Evolutionary conservation across 192 early-diverging fungal species (phyloP).

Genomic region (Coemansia sp.): DNA sequence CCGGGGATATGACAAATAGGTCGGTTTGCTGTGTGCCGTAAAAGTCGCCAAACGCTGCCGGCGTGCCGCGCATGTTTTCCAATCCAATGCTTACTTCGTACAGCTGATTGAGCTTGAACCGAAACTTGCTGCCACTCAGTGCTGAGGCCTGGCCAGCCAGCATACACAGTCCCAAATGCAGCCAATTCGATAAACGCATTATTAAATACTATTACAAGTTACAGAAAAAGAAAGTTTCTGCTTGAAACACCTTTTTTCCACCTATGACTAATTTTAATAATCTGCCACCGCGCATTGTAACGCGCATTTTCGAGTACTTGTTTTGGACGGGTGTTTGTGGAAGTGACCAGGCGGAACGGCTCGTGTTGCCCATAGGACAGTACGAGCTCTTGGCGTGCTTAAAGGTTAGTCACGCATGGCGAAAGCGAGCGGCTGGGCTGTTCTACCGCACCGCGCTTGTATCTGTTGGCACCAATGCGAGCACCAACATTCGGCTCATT

Average conservation of each 20-base stretch:
- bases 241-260: not conserved
- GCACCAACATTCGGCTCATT: conserved; percentile 31
- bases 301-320: conserved; percentile 32
- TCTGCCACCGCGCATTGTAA: conserved; percentile 18
- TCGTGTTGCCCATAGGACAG: conserved; percentile 31
- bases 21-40: conserved; percentile 85
- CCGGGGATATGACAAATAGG: conserved; percentile 68
- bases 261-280: not conserved
- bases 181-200: not conserved
- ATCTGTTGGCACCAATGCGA: conserved; percentile 13
- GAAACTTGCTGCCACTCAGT: conserved; percentile 38
- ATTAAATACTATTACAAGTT: not conserved
- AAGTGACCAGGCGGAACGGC: conserved; percentile 9
- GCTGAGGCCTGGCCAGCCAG: conserved; percentile 6
- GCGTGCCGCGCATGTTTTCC: conserved; percentile 64
- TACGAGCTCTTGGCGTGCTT: conserved; percentile 13
- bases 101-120: conserved; percentile 58
- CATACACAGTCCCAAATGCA: not conserved
- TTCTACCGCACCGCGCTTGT: conserved; percentile 41
- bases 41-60: conserved; percentile 85
- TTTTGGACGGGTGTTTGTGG: conserved; percentile 33
- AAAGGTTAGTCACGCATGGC: conserved; percentile 26
- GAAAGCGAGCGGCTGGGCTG: conserved; percentile 28
- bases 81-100: conserved; percentile 67
- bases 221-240: not conserved